Evolutionary conservation across 1,139 yeast genomes (phyloP), one percentile per base, ranked within the genome.

Genomic region (Nakaseomyces delphensis): DNA sequence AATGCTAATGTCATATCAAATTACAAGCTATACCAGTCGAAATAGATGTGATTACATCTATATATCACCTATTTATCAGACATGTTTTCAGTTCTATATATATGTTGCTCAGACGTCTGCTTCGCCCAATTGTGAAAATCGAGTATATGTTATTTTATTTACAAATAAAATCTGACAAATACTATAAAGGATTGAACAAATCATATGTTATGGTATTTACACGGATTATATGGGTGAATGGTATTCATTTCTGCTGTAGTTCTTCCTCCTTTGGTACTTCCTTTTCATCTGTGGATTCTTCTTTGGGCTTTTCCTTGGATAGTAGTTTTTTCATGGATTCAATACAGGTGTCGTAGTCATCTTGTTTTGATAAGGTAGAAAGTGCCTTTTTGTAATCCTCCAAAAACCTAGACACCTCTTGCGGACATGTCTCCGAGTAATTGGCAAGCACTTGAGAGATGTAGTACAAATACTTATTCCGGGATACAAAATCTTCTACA

Each of bases 341-440:
- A 11, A 43, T 44, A 28, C 45, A 49, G n/a, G 42, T 29, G 33
- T 57, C 56, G 40, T 56, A 57, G 10, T 47, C 28, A 35, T 56
- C 61, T 9, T 41, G 28, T 19, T 44, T 46, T 10, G 43, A 46
- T 9, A 48, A 38, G n/a, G 47, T 40, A 9, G 42, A 33, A 13
- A 39, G 25, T 6, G 43, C 32, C 3, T 41, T 28, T 27, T 49
- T 47, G 44, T 57, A 62, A 15, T 47, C 45, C 8, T 44, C 37
- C 8, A 49, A 49, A 28, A 62, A 52, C 25, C 43, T 47, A 10
- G 36, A 29, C 23, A 57, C 52, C 31, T 55, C 47, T 33, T 48
- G 36, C 39, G 60, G 53, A 31, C 50, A 53, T n/a, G 47, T 40
- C 3, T 48, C 43, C 8, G 57, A 56, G 40, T 56, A 64, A 28